Evolutionary conservation across 78 protist genomes (phyloP).

Genomic region (Tieghemostelium lacteum): DNA sequence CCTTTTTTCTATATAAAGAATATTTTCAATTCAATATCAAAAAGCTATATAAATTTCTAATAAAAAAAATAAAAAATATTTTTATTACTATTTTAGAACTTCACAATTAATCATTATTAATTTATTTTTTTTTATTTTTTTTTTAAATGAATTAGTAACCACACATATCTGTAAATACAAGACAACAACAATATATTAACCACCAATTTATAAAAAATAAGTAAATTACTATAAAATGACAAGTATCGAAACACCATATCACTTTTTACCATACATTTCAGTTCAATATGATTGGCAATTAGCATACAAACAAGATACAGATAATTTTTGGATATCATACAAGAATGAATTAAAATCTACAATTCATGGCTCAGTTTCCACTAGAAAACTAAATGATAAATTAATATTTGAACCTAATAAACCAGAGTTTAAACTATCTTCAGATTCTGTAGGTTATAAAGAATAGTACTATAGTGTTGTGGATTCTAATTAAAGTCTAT

Average conservation of each 20-base stretch:
- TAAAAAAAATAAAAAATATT: too few species aligned
- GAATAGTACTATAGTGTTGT: not conserved
- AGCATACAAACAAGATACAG: constrained; percentile 29
- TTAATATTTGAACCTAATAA: constrained; percentile 41
- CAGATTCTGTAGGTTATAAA: not conserved
- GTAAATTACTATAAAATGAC: too few species aligned
- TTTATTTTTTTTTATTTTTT: too few species aligned
- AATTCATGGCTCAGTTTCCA: constrained; percentile 29
- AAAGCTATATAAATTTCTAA: too few species aligned
- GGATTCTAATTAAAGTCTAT: not conserved
- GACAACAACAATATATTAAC: too few species aligned
- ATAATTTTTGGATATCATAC: constrained; percentile 50
- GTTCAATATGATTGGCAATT: constrained; percentile 76
- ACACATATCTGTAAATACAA: too few species aligned
- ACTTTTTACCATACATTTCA: constrained; percentile 6
- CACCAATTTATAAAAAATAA: too few species aligned
- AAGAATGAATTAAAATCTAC: constrained; percentile 26
- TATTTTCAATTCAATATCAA: too few species aligned
- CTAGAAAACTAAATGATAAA: constrained; percentile 11
- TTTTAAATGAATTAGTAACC: too few species aligned
- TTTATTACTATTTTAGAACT: too few species aligned
- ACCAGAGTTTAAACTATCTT: not conserved
- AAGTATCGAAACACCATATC: constrained; percentile 21
- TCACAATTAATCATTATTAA: too few species aligned
- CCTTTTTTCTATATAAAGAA: too few species aligned